Percentiles rank a stretch among this genome's conserved stretches.
Conservation (phyloP, 176 grass and related monocot genomes). For the Aegilops bicornis region DNA sequence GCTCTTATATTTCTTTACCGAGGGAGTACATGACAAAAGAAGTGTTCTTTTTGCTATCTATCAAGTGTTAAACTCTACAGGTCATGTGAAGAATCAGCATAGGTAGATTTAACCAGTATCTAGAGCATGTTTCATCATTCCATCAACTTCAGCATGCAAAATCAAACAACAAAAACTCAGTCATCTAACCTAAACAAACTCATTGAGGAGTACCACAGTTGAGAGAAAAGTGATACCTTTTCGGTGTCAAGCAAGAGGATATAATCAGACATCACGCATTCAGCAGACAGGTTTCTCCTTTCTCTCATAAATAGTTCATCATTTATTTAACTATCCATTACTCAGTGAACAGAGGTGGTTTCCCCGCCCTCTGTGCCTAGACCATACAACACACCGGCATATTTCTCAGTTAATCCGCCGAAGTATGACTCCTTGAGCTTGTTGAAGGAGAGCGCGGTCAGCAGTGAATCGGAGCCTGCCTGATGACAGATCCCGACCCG, state of each 20-base stretch:
- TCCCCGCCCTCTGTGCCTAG: slow-evolving; percentile 59
- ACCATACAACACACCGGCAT: slow-evolving; percentile 74
- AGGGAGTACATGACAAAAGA: not conserved
- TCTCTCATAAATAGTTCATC: slow-evolving; percentile 46
- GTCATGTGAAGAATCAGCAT: not conserved
- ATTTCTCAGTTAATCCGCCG: slow-evolving; percentile 58
- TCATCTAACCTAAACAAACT: slow-evolving; percentile 6
- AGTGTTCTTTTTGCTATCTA: not conserved
- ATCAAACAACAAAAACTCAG: not conserved
- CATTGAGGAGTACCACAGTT: not conserved
- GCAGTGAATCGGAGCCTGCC: slow-evolving; percentile 58
- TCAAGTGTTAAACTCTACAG: not conserved
- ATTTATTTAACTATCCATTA: slow-evolving; percentile 57
- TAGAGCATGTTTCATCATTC: not conserved
- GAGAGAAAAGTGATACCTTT: slow-evolving; percentile 18
- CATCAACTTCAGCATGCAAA: slow-evolving; percentile 3
- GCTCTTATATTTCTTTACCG: no score
- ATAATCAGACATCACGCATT: slow-evolving; percentile 35
- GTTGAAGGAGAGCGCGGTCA: slow-evolving; percentile 62
- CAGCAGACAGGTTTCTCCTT: slow-evolving; percentile 35
- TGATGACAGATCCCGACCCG: slow-evolving; percentile 64
- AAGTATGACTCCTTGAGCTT: slow-evolving; percentile 70
- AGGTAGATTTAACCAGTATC: not conserved
- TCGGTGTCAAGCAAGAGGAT: slow-evolving; percentile 28
- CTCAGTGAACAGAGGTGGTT: slow-evolving; percentile 62